Evolutionary conservation across 129 eudicot genomes (phyloP), one percentile per base, ranked within the genome.

Genomic region (Arctium minus): DNA sequence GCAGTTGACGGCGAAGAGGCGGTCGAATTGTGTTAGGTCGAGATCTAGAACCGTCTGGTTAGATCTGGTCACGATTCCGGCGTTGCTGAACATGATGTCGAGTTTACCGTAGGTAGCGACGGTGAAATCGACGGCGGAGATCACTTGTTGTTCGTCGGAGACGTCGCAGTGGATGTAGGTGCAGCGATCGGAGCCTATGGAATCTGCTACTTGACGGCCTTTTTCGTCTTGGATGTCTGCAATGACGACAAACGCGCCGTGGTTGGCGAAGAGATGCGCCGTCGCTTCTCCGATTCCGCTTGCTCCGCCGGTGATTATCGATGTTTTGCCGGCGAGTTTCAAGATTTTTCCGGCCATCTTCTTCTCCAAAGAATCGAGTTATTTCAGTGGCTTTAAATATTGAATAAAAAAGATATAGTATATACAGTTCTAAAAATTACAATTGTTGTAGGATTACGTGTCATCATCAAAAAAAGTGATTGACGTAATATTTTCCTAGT

Each of bases 81-180:
- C 92, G 72, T 89, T 89, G 81, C 86, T 80, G 81, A 73, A 85
- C 92, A 87, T 89, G 18, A 89, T 82, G 86, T 89, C 92, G 0
- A 89, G 82, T 37, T 53, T 78, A 4, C 90, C 87, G 32, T 87
- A 70, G 4, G 72, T 73, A 5, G 11, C 4, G 8, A 89, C 18
- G 22, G 90, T 74, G 36, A 76, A 38, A 12, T 89, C 77, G 32
- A 89, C 75, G 18, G 35, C 50, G 62, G 81, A 73, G 70, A 85
- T 74, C 0, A 89, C 84, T 18, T 89, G 84, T 0, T 46, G 70
- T 44, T 89, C 93, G 4, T 62, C 72, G 37, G 87, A 3, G 78
- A 89, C 74, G 75, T 89, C 87, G 8, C 93, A 89, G 37, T 87
- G 90, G 84, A 81, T 67, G 60, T 85, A 77, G 18, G 79, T n/a